phyloP scores from a whole-genome alignment of 1,284 basidiomycete genomes.

The Ustilago xerochloae region DNA sequence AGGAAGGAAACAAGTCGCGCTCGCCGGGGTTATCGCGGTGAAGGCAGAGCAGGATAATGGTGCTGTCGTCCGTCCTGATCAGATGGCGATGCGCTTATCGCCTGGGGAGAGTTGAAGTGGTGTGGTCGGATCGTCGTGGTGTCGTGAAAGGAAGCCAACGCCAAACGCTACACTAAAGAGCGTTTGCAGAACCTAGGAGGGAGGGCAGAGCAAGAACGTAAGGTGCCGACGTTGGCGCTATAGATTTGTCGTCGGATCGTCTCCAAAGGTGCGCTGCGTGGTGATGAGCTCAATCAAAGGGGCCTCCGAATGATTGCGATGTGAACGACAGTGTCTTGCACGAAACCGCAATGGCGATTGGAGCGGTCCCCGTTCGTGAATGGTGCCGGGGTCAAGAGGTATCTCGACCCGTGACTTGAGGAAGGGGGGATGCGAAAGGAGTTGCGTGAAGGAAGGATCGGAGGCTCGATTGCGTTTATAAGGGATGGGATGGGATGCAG shows the following conservation, averaged over 20 bases:
- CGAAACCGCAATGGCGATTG: background rate
- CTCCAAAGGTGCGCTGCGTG: too few species aligned
- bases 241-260: too few species aligned
- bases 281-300: background rate
- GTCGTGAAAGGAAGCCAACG: background rate
- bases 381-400: slow-evolving; percentile 2
- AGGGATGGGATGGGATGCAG: slow-evolving; percentile 20
- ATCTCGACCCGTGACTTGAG: background rate
- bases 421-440: slow-evolving; percentile 16
- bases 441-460: slow-evolving; percentile 7
- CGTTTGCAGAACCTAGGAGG: too few species aligned
- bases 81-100: background rate
- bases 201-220: background rate
- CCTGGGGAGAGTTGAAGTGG: background rate
- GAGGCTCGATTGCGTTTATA: slow-evolving; percentile 23
- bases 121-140: background rate
- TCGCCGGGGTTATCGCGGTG: background rate
- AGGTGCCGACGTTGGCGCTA: too few species aligned
- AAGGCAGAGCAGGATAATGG: background rate
- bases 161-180: too few species aligned
- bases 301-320: background rate
- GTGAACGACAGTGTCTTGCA: background rate
- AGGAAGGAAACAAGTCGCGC: background rate
- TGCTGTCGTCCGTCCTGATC: background rate
- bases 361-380: slow-evolving; percentile 4